Evolutionary conservation across 768 basidiomycete species (phyloP).

Genomic region (Mycena chlorophos): DNA sequence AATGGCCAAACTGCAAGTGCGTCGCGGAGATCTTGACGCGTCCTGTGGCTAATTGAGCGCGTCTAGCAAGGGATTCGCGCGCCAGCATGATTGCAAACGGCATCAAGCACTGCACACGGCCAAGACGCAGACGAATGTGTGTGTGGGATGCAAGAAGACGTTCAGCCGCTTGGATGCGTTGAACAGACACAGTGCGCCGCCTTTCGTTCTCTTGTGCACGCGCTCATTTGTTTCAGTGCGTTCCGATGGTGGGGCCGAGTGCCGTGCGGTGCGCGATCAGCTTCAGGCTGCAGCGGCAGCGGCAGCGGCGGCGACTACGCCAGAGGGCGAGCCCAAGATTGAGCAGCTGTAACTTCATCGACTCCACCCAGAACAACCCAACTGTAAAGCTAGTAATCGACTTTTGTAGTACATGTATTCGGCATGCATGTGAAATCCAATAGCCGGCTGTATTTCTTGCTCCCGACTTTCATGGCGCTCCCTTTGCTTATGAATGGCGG

Average conservation of each 20-base stretch:
- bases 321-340: background rate
- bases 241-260: slow-evolving; percentile 83
- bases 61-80: too few species aligned
- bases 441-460: background rate
- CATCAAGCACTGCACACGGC: slow-evolving; percentile 89
- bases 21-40: slow-evolving; percentile 32
- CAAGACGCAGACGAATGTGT: slow-evolving; percentile 81
- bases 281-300: slow-evolving; percentile 26
- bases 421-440: slow-evolving; percentile 16
- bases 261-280: slow-evolving; percentile 49
- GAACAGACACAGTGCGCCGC: slow-evolving; percentile 77
- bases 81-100: slow-evolving; percentile 56
- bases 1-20: slow-evolving; percentile 94
- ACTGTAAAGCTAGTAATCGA: background rate
- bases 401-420: slow-evolving; percentile 7
- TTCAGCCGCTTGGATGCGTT: slow-evolving; percentile 93
- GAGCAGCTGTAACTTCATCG: background rate
- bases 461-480: slow-evolving; percentile 58
- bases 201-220: slow-evolving; percentile 24
- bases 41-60: slow-evolving; percentile 9
- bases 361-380: too few species aligned
- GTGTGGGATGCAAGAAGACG: slow-evolving; percentile 90
- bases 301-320: background rate
- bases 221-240: slow-evolving; percentile 55
- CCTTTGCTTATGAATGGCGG: slow-evolving; percentile 76